Evolutionary conservation across 352 stramenopile genomes (phyloP), one percentile per base, ranked within the genome.

Genomic region (Thalassiosira mediterranea): DNA sequence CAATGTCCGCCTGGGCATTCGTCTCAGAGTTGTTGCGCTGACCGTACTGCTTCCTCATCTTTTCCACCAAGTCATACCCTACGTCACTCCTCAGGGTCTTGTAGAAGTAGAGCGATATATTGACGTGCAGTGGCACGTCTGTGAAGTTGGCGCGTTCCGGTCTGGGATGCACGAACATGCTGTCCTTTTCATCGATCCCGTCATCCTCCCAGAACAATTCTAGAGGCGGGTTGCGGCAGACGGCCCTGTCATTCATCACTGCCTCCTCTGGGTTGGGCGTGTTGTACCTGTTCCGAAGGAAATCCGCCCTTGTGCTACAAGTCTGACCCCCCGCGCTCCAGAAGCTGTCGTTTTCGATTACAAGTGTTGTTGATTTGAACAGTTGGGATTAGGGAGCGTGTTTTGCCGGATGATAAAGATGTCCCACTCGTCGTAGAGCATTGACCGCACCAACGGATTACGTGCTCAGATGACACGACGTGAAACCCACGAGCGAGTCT

Each of bases 1-100:
- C 57, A 38, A 66, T 15, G 34, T 66, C 57, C 34, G 57, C 57
- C 25, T 40, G 26, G 21, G 52, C 47, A 32, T 66, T 54, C n/a
- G 5, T 51, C 37, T 44, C 37, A 8, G 53, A 51, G 21, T 46
- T 49, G 29, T 62, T 62, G 4, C 11, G n/a, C 4, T 15, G 21
- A n/a, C 23, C 21, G 40, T 48, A 62, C 40, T n/a, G 7, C 29
- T 49, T 11, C 19, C 25, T 42, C 53, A 62, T 62, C 7, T 4
- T 51, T 42, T 62, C 28, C 21, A 46, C 53, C 28, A 62, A 28
- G 29, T 51, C 7, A 4, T 21, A 4, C 13, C 53, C 53, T 29
- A 62, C 8, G 13, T 62, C 10, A 19, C 44, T 5, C 17, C 25
- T 23, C n/a, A 62, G 34, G 10, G 53, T 51, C 48, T 57, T 23